Conservation (phyloP, 1,284 basidiomycete species). For the Gastroboletus turbinatus region DNA sequence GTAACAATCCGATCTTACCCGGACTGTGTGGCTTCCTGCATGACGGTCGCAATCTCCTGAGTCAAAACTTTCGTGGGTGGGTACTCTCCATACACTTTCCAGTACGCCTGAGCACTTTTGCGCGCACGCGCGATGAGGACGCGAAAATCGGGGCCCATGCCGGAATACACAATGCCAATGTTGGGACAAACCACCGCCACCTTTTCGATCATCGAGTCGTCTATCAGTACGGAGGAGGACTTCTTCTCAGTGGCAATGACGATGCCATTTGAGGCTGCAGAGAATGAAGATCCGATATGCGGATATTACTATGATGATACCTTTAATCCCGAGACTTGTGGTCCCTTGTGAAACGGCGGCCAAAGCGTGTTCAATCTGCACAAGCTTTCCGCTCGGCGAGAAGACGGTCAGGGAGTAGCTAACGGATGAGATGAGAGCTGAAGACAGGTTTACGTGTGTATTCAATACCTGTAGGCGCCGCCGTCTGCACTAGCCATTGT, state of each 20-base stretch:
- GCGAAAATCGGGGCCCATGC: slow-evolving; percentile 99
- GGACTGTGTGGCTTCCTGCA: slow-evolving; percentile 99
- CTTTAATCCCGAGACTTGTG: slow-evolving; percentile 98
- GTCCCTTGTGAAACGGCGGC: slow-evolving; percentile 97
- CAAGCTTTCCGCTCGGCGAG: slow-evolving; percentile 97
- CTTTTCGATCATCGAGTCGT: slow-evolving; percentile 97
- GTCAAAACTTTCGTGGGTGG: slow-evolving; percentile 97
- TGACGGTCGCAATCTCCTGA: slow-evolving; percentile 95
- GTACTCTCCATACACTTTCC: slow-evolving; percentile 99
- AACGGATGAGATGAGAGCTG: slow-evolving; percentile 22
- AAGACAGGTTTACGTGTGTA: slow-evolving; percentile 18
- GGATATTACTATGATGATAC: slow-evolving; percentile 44
- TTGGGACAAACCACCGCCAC: slow-evolving; percentile 97
- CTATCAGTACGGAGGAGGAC: slow-evolving; percentile 94
- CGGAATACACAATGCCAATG: slow-evolving; percentile 98
- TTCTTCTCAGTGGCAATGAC: slow-evolving; percentile 99
- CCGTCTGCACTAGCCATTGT: slow-evolving; percentile 72
- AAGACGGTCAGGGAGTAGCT: slow-evolving; percentile 99
- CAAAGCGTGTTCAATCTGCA: slow-evolving; percentile 99
- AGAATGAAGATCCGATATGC: slow-evolving; percentile 16
- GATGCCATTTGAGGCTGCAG: slow-evolving; percentile 92
- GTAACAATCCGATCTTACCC: slow-evolving; percentile 61
- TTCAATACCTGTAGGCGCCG: slow-evolving; percentile 73
- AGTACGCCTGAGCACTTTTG: slow-evolving; percentile 98
- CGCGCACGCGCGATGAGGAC: slow-evolving; percentile 91